Evolutionary conservation across 305 asterid genomes (phyloP), one percentile per base, ranked within the genome.

Genomic region (Plantago lanceolata): DNA sequence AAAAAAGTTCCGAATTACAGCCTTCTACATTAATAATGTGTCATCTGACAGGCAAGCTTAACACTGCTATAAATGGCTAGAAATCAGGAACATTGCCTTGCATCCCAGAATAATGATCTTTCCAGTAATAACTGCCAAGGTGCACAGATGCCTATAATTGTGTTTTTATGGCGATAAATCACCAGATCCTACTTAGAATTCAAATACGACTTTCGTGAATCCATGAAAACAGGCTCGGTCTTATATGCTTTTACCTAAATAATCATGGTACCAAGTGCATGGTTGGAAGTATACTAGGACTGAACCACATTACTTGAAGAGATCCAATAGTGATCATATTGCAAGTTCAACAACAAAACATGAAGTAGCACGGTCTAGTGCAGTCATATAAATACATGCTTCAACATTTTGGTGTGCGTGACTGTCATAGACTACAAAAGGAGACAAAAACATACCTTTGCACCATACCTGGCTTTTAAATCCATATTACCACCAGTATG

Each of bases 401-500:
- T 62, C 44, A 19, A 21, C 3, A 37, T 40, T 24, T 48, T 48
- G 67, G 64, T 63, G 57, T 33, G n/a, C 45, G 15, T 40, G 15
- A 40, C 45, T 0, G n/a, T 53, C 59, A 55, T 21, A 9, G 16
- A 64, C 44, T 60, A 65, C 48, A 52, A 48, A 72, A 67, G 76
- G 78, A 66, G 45, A 63, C 65, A 68, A 60, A 59, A 49, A 49
- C 91, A 50, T 89, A 90, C 99, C 96, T 93, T 93, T 68, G 97
- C 99, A 47, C 99, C 99, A 26, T 90, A 93, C 86, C 90, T 85
- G 79, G 82, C 96, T 83, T 87, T 90, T 55, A 93, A 76, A 71
- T 82, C 99, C 78, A 86, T 48, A 75, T 93, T 93, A 8, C 97
- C 99, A 67, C 95, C 99, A 64, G 94, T 90, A 81, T 93, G 99